Conservation (phyloP, 2,329 filamentous ascomycete species). For the Phaeosphaeria sp. region DNA sequence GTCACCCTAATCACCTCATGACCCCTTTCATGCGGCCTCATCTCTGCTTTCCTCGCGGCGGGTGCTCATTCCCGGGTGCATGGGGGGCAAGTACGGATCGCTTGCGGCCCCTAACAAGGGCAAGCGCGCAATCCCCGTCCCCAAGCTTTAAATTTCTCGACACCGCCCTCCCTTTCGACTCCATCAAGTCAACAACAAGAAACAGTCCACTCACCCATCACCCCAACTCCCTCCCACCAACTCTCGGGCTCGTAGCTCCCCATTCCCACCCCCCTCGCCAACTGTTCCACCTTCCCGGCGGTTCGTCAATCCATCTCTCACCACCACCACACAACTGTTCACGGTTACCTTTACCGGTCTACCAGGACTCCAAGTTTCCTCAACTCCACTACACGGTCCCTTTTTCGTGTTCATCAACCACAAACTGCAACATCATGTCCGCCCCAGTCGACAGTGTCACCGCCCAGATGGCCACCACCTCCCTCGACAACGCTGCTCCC, state of each 20-base stretch:
- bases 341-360: constrained; percentile 49
- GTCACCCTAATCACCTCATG: too few relatives aligned
- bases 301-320: constrained; percentile 52
- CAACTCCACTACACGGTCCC: constrained; percentile 42
- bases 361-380: constrained; percentile 54
- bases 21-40: neutral
- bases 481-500: constrained; percentile 60
- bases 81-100: constrained; percentile 17
- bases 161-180: constrained; percentile 33
- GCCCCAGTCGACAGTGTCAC: constrained; percentile 79
- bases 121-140: constrained; percentile 30
- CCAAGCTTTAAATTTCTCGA: constrained; percentile 36
- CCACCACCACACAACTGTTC: constrained; percentile 39
- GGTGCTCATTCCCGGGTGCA: constrained; percentile 24
- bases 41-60: constrained; percentile 18
- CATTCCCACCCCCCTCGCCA: constrained; percentile 60
- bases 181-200: constrained; percentile 44
- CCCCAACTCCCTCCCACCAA: constrained; percentile 38
- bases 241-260: constrained; percentile 58
- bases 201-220: constrained; percentile 38
- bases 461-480: constrained; percentile 71
- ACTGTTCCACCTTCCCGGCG: constrained; percentile 57
- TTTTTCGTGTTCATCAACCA: constrained; percentile 63
- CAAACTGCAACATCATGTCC: constrained; percentile 78
- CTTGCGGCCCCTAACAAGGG: constrained; percentile 32